These are phyloP conservation scores for Vitis hybrid DNA, from an alignment of 177 flowering plant genomes.

Conservation along the genomic window DNA sequence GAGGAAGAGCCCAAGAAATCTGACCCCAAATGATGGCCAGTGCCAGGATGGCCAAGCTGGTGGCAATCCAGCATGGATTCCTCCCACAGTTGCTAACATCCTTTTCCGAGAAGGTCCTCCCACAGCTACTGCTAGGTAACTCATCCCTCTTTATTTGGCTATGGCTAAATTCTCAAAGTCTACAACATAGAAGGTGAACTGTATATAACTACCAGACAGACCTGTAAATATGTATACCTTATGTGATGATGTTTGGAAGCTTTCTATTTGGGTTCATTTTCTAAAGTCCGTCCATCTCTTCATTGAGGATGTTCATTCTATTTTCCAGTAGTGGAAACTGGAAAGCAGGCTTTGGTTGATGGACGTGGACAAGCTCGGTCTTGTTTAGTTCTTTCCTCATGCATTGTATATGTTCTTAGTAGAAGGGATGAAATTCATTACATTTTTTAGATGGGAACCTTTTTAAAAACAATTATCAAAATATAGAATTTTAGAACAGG, in stretches of 20 bases:
- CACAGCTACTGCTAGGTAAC: slow-evolving; percentile 27
- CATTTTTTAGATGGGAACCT: too few species aligned
- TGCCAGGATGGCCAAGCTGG: slow-evolving; percentile 40
- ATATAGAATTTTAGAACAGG: too few species aligned
- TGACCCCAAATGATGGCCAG: slow-evolving; percentile 30
- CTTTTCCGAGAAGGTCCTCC: slow-evolving; percentile 50
- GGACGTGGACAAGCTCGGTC: not conserved
- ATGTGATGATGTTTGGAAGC: too few species aligned
- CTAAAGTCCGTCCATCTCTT: too few species aligned
- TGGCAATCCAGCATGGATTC: slow-evolving; percentile 60
- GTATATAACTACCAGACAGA: too few species aligned
- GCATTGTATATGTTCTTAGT: not conserved
- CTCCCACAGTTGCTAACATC: slow-evolving; percentile 42
- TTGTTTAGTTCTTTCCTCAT: not conserved
- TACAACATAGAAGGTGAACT: too few species aligned
- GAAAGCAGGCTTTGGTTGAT: not conserved
- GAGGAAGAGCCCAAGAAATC: slow-evolving; percentile 26
- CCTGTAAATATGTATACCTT: too few species aligned
- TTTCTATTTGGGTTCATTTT: too few species aligned
- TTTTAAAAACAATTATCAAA: too few species aligned
- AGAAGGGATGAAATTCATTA: too few species aligned
- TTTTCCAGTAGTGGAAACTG: too few species aligned
- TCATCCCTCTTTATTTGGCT: not conserved
- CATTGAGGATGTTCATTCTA: too few species aligned
- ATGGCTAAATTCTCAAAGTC: not conserved